Evolutionary conservation across 2,329 filamentous ascomycete genomes (phyloP).

Genomic region (Sporothrix mexicana): DNA sequence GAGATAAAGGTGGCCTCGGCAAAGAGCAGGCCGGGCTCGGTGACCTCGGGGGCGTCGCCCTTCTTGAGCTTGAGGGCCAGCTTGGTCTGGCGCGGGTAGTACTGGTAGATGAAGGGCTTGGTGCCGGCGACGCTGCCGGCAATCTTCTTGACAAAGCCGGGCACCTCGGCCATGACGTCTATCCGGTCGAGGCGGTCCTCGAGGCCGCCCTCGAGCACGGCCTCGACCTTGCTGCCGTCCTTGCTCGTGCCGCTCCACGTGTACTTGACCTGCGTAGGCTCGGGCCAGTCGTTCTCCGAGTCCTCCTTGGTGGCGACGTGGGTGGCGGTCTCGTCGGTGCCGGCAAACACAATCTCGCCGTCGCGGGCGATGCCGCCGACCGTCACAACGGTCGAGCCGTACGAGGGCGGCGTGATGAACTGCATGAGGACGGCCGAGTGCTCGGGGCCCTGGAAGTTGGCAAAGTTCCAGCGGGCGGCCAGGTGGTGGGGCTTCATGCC

Average conservation of each 20-base stretch:
- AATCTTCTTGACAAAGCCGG: conserved; percentile 92
- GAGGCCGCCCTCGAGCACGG: conserved; percentile 70
- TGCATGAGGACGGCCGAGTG: conserved; percentile 95
- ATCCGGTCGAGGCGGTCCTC: conserved; percentile 78
- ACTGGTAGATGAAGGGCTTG: conserved; percentile 98
- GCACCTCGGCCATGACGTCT: conserved; percentile 96
- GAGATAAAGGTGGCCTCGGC: conserved; percentile 97
- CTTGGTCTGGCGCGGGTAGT: conserved; percentile 66
- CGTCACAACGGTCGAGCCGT: conserved; percentile 81
- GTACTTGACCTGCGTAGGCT: conserved; percentile 76
- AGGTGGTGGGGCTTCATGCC: conserved; percentile 99
- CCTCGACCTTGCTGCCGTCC: conserved; percentile 75
- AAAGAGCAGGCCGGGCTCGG: conserved; percentile 80
- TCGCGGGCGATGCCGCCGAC: conserved; percentile 85
- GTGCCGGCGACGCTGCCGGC: conserved; percentile 87
- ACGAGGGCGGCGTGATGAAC: conserved; percentile 91
- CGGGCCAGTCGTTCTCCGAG: conserved; percentile 83
- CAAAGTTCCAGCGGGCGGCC: conserved; percentile 91
- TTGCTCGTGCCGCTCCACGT: conserved; percentile 79
- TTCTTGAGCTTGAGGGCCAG: conserved; percentile 82
- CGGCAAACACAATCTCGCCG: conserved; percentile 77
- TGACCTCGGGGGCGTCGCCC: conserved; percentile 74
- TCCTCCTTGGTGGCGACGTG: conserved; percentile 76
- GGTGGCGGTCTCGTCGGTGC: conserved; percentile 66
- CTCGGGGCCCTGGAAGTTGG: conserved; percentile 84